phyloP scores from a whole-genome alignment of 1,284 basidiomycete genomes.

The Irpex sp. region DNA sequence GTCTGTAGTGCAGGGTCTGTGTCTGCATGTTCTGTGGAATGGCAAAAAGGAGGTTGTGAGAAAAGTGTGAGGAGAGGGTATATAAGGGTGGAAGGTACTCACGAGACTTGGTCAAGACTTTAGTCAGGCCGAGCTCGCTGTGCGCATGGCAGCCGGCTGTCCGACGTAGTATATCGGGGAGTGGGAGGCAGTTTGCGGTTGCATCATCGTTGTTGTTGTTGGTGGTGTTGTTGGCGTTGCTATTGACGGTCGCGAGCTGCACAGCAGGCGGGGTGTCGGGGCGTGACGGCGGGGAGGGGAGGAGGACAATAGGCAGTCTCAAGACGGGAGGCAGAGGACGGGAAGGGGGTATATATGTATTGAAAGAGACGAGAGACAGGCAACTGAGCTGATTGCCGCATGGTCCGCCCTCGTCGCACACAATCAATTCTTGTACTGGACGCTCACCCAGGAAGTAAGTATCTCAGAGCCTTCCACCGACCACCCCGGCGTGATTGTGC shows the following conservation, averaged over 20 bases:
- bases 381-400: neutral
- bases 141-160: constrained; percentile 15
- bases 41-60: neutral
- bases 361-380: neutral
- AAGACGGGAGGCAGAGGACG: constrained; percentile 4
- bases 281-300: neutral
- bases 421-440: neutral
- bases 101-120: constrained; percentile 17
- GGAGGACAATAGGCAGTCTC: neutral
- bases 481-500: too few species aligned
- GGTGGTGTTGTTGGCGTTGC: too few species aligned
- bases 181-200: constrained; percentile 10
- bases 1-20: constrained; percentile 6
- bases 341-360: neutral
- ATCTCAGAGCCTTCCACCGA: too few species aligned
- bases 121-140: constrained; percentile 13
- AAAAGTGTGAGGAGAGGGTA: neutral
- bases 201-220: constrained; percentile 3
- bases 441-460: neutral
- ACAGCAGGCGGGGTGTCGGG: neutral
- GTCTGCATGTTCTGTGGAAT: constrained; percentile 9
- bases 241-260: neutral
- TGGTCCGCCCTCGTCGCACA: neutral
- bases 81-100: constrained; percentile 6
- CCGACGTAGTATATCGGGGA: constrained; percentile 19